Evolutionary conservation across 108 stramenopile species (phyloP).

Genomic region (Pseudonitzschia pungens): DNA sequence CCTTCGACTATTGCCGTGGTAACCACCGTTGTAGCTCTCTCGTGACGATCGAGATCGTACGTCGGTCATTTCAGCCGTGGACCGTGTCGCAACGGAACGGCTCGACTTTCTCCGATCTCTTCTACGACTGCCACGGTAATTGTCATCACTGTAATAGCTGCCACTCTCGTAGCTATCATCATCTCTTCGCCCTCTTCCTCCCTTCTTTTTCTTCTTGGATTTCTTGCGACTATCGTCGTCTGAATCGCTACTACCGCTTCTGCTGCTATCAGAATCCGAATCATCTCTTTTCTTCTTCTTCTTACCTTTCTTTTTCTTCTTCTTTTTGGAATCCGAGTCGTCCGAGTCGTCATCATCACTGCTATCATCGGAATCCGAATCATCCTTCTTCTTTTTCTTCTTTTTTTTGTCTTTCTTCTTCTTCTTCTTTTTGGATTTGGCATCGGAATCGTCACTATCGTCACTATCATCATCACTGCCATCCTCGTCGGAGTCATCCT

Average conservation of each 20-base stretch:
- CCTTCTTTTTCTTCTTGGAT: background rate
- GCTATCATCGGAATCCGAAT: constrained; percentile 13
- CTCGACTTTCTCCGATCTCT: background rate
- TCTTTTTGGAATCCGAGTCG: background rate
- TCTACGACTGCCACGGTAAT: too few species aligned
- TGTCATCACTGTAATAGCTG: background rate
- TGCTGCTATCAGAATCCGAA: background rate
- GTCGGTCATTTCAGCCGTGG: constrained; percentile 3
- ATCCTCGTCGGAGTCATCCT: background rate
- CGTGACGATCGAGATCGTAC: too few species aligned
- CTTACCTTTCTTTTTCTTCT: constrained; percentile 2
- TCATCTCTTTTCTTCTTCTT: background rate
- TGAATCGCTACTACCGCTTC: background rate
- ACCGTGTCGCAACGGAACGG: background rate
- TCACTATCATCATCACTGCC: background rate
- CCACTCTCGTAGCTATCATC: too few species aligned
- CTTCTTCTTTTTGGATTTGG: background rate
- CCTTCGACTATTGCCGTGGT: background rate
- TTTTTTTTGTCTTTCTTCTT: background rate
- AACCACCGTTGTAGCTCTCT: background rate
- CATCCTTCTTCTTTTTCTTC: background rate
- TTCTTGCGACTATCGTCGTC: background rate
- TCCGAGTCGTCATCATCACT: background rate
- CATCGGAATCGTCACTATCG: background rate
- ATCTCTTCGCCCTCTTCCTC: background rate